Evolutionary conservation across 495 filamentous ascomycete species (phyloP), one percentile per base, ranked within the genome.

Genomic region (Amorphotheca resinae): DNA sequence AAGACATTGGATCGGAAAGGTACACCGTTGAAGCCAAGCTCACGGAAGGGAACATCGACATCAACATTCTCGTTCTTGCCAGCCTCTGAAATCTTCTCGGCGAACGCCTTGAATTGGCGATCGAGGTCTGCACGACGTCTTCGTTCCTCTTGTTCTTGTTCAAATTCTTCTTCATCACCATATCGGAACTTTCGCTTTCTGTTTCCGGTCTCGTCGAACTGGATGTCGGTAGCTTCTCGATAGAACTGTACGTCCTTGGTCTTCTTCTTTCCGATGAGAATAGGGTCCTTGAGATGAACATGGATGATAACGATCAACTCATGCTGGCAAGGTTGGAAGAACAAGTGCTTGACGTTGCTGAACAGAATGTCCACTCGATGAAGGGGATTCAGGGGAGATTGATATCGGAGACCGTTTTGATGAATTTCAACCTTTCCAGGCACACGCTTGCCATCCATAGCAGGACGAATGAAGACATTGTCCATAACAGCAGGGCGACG

Each of bases 241-340:
- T 95, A 95, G 67, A 99, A 99, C 58, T 99, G 93, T 0, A 99
- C 80, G 63, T 99, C 93, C 61, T 89, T 91, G 3, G 93, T 89
- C 73, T 96, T 96, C 69, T 89, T 87, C 73, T 95, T 96, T 28
- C 91, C 93, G 46, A 99, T 86, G 66, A 99, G 83, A 59, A 99
- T 95, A 5, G 93, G 93, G 38, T 95, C 93, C 62, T 93, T 93
- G 30, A 99, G 74, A 62, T 99, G 93, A 40, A 96, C 76, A 56
- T 99, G 93, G 49, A 99, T 96, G 52, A 99, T 81, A 44, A 99
- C 93, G 46, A 99, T 94, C 46, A 99, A 63, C 61, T 99, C 93
- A 53, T 93, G 85, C 39, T 82, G 79, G 54, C 83, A 95, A 25
- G 93, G 93, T 59, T 99, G 93, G 71, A 99, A 99, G 67, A 99